Conservation (phyloP, 2,329 filamentous ascomycete genomes). For the Talaromyces sp. region DNA sequence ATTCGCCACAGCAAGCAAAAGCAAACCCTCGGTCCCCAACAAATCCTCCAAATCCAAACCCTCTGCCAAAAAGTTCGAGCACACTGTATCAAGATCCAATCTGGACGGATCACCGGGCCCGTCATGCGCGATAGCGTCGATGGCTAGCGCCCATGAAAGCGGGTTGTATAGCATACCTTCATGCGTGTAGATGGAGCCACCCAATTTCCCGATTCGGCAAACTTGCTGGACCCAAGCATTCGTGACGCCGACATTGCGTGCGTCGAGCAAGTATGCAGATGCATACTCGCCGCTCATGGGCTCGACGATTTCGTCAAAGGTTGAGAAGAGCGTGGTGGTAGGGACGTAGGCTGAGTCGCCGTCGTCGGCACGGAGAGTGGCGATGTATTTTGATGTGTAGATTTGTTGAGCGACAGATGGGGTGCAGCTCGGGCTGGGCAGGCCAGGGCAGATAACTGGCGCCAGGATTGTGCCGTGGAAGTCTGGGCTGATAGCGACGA, state of each 20-base stretch:
- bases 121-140: constrained; percentile 47
- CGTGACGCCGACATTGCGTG: constrained; percentile 42
- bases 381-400: constrained; percentile 42
- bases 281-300: constrained; percentile 45
- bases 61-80: constrained; percentile 24
- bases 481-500: constrained; percentile 51
- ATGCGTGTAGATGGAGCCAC: constrained; percentile 42
- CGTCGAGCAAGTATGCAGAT: constrained; percentile 41
- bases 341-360: constrained; percentile 53
- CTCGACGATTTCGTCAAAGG: constrained; percentile 50
- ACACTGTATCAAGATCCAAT: constrained; percentile 39
- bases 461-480: constrained; percentile 39
- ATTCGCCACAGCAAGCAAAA: constrained; percentile 36
- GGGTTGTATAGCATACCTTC: constrained; percentile 50
- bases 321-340: constrained; percentile 51
- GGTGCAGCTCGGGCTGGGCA: not conserved
- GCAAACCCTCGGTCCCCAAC: constrained; percentile 41
- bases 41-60: constrained; percentile 38
- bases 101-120: constrained; percentile 41
- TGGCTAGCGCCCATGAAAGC: constrained; percentile 36
- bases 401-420: constrained; percentile 47
- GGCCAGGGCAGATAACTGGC: not conserved
- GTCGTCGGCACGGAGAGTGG: constrained; percentile 37
- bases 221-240: constrained; percentile 48
- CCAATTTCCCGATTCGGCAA: constrained; percentile 25